Percentiles rank a stretch among this genome's conserved stretches.
Conservation (phyloP, 148 eudicot species). For the Cornus florida region DNA sequence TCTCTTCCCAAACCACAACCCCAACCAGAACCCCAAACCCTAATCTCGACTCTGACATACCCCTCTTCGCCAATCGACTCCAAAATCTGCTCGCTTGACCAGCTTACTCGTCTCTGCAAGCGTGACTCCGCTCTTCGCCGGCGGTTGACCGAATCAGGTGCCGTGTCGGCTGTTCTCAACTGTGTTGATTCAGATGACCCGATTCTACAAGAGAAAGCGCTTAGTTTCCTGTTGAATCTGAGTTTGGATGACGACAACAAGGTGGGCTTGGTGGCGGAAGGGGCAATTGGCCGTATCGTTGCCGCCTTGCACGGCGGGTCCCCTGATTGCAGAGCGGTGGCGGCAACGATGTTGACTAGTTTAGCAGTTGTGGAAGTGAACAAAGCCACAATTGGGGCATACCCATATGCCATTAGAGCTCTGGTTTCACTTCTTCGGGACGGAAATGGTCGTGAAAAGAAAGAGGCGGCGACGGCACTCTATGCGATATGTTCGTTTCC, state of each 20-base stretch:
- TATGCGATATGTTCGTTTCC: constrained; percentile 72
- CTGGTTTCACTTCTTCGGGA: constrained; percentile 46
- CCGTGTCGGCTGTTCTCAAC: constrained; percentile 58
- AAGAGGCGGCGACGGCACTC: constrained; percentile 84
- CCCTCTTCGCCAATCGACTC: constrained; percentile 21
- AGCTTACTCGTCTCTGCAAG: constrained; percentile 42
- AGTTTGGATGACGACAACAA: constrained; percentile 82
- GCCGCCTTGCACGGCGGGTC: constrained; percentile 38
- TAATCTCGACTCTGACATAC: constrained; percentile 48
- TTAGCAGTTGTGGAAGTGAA: constrained; percentile 89
- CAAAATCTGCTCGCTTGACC: constrained; percentile 43
- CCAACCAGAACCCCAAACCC: constrained; percentile 36
- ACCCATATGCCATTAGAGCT: constrained; percentile 59
- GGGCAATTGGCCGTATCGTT: constrained; percentile 60
- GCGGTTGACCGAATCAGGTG: constrained; percentile 71
- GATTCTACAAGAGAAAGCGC: constrained; percentile 48
- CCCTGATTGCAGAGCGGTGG: constrained; percentile 52
- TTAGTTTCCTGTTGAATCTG: constrained; percentile 57
- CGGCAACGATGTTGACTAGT: constrained; percentile 83
- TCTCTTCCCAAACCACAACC: constrained; percentile 33
- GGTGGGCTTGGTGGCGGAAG: constrained; percentile 93
- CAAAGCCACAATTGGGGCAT: constrained; percentile 85
- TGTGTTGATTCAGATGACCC: constrained; percentile 57
- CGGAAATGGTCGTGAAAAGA: constrained; percentile 64
- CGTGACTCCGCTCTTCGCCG: constrained; percentile 53